Percentiles rank a stretch among this genome's conserved stretches.
These are phyloP conservation scores for Nothophoma quercina DNA, from an alignment of 2,329 filamentous ascomycete genomes.

Conservation along the genomic window DNA sequence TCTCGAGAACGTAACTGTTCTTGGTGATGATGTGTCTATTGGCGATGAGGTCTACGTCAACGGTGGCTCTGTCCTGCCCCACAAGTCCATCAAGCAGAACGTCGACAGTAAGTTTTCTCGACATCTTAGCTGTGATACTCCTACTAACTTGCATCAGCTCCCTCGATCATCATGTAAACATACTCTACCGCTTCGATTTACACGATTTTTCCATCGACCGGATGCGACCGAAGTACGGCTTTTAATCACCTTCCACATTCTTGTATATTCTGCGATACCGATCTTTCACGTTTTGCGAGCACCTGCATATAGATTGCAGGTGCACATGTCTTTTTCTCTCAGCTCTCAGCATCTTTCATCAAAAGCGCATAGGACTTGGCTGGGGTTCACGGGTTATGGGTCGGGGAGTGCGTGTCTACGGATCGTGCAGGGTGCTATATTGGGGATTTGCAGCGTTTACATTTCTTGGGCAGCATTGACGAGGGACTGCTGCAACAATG, in stretches of 20 bases:
- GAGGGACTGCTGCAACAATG: conserved; percentile 14
- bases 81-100: conserved; percentile 99
- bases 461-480: conserved; percentile 18
- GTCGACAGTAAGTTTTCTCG: conserved; percentile 69
- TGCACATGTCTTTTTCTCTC: conserved; percentile 22
- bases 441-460: conserved; percentile 18
- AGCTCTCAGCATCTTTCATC: conserved; percentile 22
- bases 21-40: conserved; percentile 97
- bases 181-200: conserved; percentile 1
- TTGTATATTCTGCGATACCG: conserved; percentile 45
- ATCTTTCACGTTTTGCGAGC: conserved; percentile 21
- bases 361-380: conserved; percentile 25
- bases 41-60: conserved; percentile 99
- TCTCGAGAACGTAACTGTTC: conserved; percentile 96
- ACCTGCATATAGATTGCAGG: conserved; percentile 24
- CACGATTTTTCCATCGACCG: conserved; percentile 19
- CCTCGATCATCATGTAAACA: conserved; percentile 58
- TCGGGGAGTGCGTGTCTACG: conserved; percentile 19
- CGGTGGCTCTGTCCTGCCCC: conserved; percentile 90
- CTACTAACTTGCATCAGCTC: conserved; percentile 41
- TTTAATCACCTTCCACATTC: conserved; percentile 45
- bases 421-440: conserved; percentile 16
- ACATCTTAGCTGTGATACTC: background rate
- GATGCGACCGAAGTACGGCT: conserved; percentile 26
- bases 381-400: conserved; percentile 22